phyloP scores from a whole-genome alignment of 805 yeast genomes.

The Sugiyamaella smithiae region DNA sequence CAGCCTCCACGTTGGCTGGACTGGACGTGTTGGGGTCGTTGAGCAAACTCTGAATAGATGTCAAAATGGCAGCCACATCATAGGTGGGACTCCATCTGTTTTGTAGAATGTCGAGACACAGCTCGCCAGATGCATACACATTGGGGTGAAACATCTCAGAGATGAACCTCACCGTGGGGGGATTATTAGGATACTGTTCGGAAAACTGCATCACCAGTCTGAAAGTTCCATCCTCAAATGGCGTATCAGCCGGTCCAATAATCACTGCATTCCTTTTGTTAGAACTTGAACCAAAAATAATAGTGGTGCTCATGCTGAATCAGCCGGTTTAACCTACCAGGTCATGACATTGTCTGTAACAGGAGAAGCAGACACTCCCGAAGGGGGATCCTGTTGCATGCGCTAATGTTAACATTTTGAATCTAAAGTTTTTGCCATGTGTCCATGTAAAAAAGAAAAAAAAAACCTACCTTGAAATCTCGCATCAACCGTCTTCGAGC shows the following conservation, averaged over 20 bases:
- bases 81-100: conserved; percentile 99
- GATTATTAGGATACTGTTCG: conserved; percentile 96
- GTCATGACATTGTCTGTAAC: conserved; percentile 95
- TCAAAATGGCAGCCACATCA: conserved; percentile 92
- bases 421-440: neutral
- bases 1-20: conserved; percentile 98
- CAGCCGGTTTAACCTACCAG: conserved; percentile 48
- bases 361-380: conserved; percentile 97
- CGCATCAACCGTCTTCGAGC: conserved; percentile 99
- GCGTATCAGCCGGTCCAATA: conserved; percentile 96
- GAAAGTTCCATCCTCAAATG: conserved; percentile 97
- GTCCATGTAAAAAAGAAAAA: neutral
- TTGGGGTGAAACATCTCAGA: conserved; percentile 98
- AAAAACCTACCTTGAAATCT: conserved; percentile 73
- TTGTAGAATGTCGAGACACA: conserved; percentile 92
- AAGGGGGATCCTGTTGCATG: conserved; percentile 97
- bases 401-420: conserved; percentile 43
- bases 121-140: conserved; percentile 92
- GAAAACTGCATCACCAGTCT: conserved; percentile 82
- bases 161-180: conserved; percentile 87
- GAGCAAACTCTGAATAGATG: conserved; percentile 80
- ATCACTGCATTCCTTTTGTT: conserved; percentile 77
- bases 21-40: conserved; percentile 96
- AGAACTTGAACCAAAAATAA: neutral
- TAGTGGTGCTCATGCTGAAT: too few relatives aligned